A percentile compares a stretch with the other conserved stretches of the same genome.
These are phyloP conservation scores for Fusarium sp. DNA, from an alignment of 2,329 filamentous ascomycete genomes.

Conservation along the genomic window DNA sequence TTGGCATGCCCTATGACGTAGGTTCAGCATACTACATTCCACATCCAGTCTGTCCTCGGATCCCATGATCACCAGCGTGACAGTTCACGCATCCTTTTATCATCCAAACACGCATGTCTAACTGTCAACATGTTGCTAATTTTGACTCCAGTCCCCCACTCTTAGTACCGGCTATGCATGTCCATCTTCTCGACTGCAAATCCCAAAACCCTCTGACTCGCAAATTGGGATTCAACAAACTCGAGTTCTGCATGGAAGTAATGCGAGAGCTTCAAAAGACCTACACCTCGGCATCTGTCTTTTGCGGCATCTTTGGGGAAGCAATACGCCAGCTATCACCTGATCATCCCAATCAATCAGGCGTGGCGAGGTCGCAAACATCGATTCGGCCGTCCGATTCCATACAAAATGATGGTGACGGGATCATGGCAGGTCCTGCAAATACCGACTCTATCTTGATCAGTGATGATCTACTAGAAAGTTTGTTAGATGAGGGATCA, in stretches of 20 bases:
- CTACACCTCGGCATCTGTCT: not conserved
- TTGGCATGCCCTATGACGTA: not conserved
- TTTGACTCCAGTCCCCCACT: not conserved
- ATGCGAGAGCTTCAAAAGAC: not conserved
- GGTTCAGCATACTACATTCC: not conserved
- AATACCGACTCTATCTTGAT: not conserved
- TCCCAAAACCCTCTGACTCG: not conserved
- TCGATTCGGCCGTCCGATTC: not conserved
- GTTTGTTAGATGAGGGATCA: not conserved
- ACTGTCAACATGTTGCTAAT: not conserved
- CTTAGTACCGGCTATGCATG: not conserved
- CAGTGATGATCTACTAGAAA: not conserved
- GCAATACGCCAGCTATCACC: not conserved
- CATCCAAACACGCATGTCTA: not conserved
- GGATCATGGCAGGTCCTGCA: accelerated
- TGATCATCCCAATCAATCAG: accelerated
- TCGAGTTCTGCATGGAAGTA: not conserved
- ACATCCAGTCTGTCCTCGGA: not conserved
- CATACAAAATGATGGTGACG: not conserved
- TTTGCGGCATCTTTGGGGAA: not conserved
- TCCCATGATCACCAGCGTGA: not conserved
- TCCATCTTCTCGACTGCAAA: not conserved
- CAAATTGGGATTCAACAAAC: not conserved
- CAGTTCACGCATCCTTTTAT: not conserved
- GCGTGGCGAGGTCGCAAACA: not conserved